Percentiles rank a stretch among this genome's conserved stretches.
These are phyloP conservation scores for Hypoxylon sp. DNA, from an alignment of 2,329 filamentous ascomycete genomes.

Conservation along the genomic window DNA sequence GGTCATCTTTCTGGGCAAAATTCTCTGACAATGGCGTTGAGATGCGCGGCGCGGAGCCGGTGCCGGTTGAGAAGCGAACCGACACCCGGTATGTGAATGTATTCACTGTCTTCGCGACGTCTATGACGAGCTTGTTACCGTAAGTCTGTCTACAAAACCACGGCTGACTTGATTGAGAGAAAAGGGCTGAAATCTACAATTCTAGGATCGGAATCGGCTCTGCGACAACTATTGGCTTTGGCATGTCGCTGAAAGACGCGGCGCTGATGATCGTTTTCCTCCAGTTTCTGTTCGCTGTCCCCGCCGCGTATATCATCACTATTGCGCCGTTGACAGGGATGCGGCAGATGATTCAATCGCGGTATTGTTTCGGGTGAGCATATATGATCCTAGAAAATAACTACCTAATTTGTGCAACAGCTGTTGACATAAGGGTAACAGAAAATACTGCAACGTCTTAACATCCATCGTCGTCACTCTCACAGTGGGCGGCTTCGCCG, in stretches of 20 bases:
- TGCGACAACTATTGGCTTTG: conserved; percentile 43
- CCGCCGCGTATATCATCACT: conserved; percentile 43
- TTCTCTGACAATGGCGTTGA: conserved; percentile 49
- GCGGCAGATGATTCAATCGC: conserved; percentile 44
- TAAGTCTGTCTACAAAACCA: conserved; percentile 38
- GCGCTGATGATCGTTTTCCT: conserved; percentile 43
- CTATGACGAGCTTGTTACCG: conserved; percentile 54
- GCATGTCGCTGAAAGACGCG: conserved; percentile 38
- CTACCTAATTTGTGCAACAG: neutral
- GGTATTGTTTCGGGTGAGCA: conserved; percentile 41
- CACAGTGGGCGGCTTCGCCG: conserved; percentile 41
- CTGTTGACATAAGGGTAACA: conserved; percentile 5
- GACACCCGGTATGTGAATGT: conserved; percentile 53
- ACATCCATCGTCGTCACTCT: conserved; percentile 39
- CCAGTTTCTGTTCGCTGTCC: conserved; percentile 38
- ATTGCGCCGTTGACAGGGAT: conserved; percentile 42
- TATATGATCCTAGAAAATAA: no score
- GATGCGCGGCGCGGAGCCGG: conserved; percentile 52
- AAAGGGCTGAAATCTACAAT: conserved; percentile 11
- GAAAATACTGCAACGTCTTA: conserved; percentile 41
- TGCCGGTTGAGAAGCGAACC: conserved; percentile 52
- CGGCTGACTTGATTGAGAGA: neutral
- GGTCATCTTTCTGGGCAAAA: conserved; percentile 38
- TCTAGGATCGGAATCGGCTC: conserved; percentile 45
- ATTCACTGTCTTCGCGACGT: conserved; percentile 53